Evolutionary conservation across 2,329 filamentous ascomycete genomes (phyloP), one percentile per base, ranked within the genome.

Genomic region (Pezicula carpinea): DNA sequence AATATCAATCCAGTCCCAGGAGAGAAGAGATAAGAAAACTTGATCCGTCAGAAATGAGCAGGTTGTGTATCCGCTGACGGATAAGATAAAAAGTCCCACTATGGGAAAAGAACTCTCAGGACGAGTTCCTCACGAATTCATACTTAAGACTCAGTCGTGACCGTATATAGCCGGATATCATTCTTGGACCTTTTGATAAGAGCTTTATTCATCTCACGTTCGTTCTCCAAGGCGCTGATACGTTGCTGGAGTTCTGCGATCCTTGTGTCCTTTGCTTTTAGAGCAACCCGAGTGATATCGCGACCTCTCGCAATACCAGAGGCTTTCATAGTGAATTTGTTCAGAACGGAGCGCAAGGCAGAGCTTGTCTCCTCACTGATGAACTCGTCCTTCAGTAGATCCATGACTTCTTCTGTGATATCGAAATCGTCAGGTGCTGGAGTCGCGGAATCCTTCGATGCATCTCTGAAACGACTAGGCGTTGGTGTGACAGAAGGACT

Each of bases 171-270:
- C 2, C 38, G 38, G n/a, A 40, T 40, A 10, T 40, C 38, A 11
- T 22, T 22, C 22, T 23, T 40, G 13, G n/a, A 15, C 5, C 22
- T 10, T 15, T 61, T 59, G 44, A 74, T 68, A 13, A 74, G 61
- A 22, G 65, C 68, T 50, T 68, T 72, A 59, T 77, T 73, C 47
- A 76, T 70, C 58, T 80, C 75, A 35, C 70, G 63, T 59, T 82
- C 76, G 13, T 72, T 71, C 59, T 82, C 75, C 31, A 85, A 61
- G 11, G 66, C 68, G 5, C 64, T 47, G 73, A 95, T 71, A 56
- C 84, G 69, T 61, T 87, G 69, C 69, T 83, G 76, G 67, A 95
- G 67, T 64, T 87, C 71, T 64, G 74, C 66, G 63, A 85, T 70
- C 68, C 82, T 69, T 61, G 79, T 66, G 70, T 92, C 83, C 53